Percentiles rank a stretch among this genome's conserved stretches.
Conservation (phyloP, 139 green algal genomes). For the Haematococcus lacustris region DNA sequence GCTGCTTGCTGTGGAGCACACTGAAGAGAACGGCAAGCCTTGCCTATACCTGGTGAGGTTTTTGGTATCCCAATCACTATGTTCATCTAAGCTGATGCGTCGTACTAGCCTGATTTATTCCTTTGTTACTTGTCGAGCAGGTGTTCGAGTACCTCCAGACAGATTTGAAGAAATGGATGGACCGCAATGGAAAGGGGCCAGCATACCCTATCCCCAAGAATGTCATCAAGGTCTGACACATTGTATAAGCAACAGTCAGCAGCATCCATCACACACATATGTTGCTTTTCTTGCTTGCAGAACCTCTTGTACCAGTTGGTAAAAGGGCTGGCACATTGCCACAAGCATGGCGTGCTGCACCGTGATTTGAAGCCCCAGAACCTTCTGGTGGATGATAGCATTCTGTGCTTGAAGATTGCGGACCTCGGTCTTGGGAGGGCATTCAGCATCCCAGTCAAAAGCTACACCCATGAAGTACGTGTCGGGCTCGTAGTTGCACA, state of each 20-base stretch:
- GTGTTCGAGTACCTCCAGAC: slow-evolving; percentile 96
- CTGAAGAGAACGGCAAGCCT: slow-evolving; percentile 91
- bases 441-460: slow-evolving; percentile 97
- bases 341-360: slow-evolving; percentile 95
- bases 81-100: no score
- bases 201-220: slow-evolving; percentile 41
- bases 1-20: slow-evolving; percentile 87
- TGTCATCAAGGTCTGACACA: slow-evolving; percentile 59
- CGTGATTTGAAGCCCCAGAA: slow-evolving; percentile 98
- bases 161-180: slow-evolving; percentile 99
- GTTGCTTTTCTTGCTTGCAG: slow-evolving; percentile 47
- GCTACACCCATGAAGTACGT: slow-evolving; percentile 94
- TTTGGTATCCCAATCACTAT: background rate
- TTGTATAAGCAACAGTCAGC: background rate
- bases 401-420: slow-evolving; percentile 86
- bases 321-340: slow-evolving; percentile 88
- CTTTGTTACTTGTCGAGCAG: no score
- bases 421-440: slow-evolving; percentile 92
- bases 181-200: slow-evolving; percentile 79
- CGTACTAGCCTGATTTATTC: no score
- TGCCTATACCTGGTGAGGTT: slow-evolving; percentile 87
- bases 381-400: slow-evolving; percentile 76
- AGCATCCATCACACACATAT: background rate
- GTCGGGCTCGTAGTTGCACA: no score
- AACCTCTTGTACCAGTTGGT: slow-evolving; percentile 96